Conservation (phyloP, 2,329 filamentous ascomycete genomes). For the Leptographium galeiforme region DNA sequence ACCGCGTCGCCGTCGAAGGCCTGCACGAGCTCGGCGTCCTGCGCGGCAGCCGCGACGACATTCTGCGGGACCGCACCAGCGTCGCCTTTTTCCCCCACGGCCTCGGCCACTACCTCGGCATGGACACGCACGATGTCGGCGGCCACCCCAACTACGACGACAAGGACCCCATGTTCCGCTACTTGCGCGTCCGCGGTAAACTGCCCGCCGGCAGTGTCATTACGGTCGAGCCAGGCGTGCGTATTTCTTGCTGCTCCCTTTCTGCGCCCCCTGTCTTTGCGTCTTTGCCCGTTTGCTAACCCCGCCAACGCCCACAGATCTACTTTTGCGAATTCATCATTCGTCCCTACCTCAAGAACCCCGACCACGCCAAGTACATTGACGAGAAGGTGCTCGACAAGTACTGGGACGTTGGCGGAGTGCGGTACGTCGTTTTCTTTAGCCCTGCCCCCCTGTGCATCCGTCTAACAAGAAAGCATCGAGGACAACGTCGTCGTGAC, state of each 20-base stretch:
- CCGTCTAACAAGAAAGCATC: conserved; percentile 23
- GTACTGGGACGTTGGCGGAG: conserved; percentile 74
- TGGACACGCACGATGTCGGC: conserved; percentile 84
- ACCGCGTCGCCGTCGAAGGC: conserved; percentile 70
- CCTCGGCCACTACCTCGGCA: conserved; percentile 77
- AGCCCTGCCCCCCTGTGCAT: neutral
- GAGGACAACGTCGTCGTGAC: conserved; percentile 55
- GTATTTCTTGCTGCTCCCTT: conserved; percentile 16
- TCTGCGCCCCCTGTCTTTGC: neutral
- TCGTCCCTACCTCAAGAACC: conserved; percentile 61
- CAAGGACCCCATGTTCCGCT: conserved; percentile 71
- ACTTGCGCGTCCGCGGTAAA: conserved; percentile 64
- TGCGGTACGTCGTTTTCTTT: conserved; percentile 34
- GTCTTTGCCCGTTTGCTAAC: neutral
- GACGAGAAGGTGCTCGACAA: conserved; percentile 56
- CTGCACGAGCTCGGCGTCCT: conserved; percentile 65
- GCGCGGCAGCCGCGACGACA: conserved; percentile 52
- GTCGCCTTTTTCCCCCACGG: conserved; percentile 88
- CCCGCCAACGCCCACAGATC: conserved; percentile 32
- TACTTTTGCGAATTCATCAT: conserved; percentile 92
- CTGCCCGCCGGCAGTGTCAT: conserved; percentile 72
- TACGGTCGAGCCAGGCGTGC: conserved; percentile 84
- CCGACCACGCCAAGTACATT: conserved; percentile 63
- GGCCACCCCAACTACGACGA: conserved; percentile 69
- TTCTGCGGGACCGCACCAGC: conserved; percentile 66